Evolutionary conservation across 177 flowering plant species (phyloP), one percentile per base, ranked within the genome.

Genomic region (Vitis hybrid): DNA sequence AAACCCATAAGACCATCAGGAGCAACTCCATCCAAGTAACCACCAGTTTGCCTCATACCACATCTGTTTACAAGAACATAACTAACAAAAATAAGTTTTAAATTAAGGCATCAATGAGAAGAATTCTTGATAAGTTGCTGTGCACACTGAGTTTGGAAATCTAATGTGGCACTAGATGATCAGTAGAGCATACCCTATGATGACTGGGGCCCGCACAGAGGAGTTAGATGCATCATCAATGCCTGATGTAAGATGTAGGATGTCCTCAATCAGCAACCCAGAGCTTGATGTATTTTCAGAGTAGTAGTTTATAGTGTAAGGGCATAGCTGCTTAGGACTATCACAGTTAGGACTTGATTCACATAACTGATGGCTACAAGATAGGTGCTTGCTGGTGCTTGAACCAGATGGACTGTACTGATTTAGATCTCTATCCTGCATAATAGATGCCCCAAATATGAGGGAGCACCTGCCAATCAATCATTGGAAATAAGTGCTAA

Each of bases 391-490:
- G 84, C 98, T 89, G 56, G 93, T 89, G 79, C 81, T 89, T 71
- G 99, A 95, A 65, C 72, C 73, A 73, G 92, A 82, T 72, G 97
- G 97, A 68, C 80, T 83, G 75, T 93, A 95, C 79, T 88, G 88
- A 68, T 77, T 85, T 52, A 93, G 80, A 86, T 95, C 91, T 88
- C 82, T 89, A 82, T 87, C 98, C 99, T 95, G 98, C 99, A 93
- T 79, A 88, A 91, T 89, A 90, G 90, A 89, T 90, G 93, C 97
- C 88, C 97, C 97, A 86, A 77, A 87, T 73, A 89, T 79, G 83
- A 89, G 79, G 97, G 96, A 88, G 98, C 98, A 90, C 94, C 99
- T 95, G 96, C 92, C 91, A 93, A 95, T 95, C 98, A 95, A 95
- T 95, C 89, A 89, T 78, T 70, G 86, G 89, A 83, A 85, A 92